Evolutionary conservation across 352 stramenopile species (phyloP).

Genomic region (Phytophthora hibernalis): DNA sequence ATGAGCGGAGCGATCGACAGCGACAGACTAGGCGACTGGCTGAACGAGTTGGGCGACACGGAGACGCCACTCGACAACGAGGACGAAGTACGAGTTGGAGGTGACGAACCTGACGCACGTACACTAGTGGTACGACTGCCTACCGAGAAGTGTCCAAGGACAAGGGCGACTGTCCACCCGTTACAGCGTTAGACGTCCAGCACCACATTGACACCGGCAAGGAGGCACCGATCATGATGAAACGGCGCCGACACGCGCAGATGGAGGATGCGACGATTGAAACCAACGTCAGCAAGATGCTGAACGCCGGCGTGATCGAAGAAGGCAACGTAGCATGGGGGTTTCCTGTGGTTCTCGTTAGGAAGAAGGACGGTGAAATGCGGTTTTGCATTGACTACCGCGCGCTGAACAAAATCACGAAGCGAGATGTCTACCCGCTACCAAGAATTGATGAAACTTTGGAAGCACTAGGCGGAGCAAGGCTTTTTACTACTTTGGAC

Average conservation of each 20-base stretch:
- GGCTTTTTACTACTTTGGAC: no score
- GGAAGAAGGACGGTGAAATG: no score
- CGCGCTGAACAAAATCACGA: no score
- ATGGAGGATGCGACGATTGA: no score
- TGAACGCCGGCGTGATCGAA: no score
- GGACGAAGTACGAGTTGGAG: neutral
- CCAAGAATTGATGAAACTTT: no score
- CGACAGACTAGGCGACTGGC: neutral
- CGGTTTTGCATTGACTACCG: no score
- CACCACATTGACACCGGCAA: neutral
- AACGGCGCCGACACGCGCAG: neutral
- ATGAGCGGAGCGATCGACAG: neutral
- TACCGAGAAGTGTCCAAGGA: neutral
- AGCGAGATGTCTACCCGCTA: no score
- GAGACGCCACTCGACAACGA: neutral
- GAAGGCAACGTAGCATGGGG: no score
- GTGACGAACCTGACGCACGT: neutral
- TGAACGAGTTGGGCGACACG: neutral
- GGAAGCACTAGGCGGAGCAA: no score
- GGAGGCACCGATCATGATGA: neutral
- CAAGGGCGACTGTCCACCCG: neutral
- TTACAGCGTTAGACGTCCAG: neutral
- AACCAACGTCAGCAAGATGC: no score
- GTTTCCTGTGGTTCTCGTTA: no score
- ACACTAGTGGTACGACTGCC: neutral